Evolutionary conservation across 208 protist species (phyloP).

Genomic region (Phytomonas francai): DNA sequence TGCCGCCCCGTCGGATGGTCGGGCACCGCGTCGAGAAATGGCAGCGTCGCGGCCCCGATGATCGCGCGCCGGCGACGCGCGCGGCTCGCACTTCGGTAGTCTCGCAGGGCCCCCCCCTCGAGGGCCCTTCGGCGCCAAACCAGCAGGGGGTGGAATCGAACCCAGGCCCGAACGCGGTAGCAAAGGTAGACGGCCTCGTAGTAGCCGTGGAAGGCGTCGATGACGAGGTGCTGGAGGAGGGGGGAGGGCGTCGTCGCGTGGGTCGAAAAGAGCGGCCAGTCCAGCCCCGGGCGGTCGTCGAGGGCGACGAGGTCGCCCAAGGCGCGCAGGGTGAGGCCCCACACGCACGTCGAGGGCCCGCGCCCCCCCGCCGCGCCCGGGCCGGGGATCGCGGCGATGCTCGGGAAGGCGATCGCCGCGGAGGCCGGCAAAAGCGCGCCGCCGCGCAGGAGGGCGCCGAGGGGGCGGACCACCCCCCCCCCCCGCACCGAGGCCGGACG

Average conservation of each 20-base stretch:
- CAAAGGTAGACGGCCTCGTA: conserved; percentile 40
- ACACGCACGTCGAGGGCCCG: conserved; percentile 38
- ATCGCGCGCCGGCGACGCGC: conserved; percentile 23
- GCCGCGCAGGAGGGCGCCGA: conserved; percentile 31
- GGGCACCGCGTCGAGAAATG: conserved; percentile 54
- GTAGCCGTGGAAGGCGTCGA: conserved; percentile 63
- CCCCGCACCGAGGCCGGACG: conserved; percentile 16
- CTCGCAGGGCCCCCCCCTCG: neutral
- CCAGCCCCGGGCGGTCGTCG: conserved; percentile 28
- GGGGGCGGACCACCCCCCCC: conserved; percentile 35
- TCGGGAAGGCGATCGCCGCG: neutral
- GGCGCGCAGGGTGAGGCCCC: conserved; percentile 57
- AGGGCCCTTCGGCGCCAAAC: neutral
- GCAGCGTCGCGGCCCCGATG: conserved; percentile 26
- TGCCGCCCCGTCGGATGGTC: conserved; percentile 24
- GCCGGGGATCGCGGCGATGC: neutral
- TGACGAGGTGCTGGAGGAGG: conserved; percentile 27
- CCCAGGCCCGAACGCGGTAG: conserved; percentile 25
- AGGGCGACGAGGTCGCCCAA: conserved; percentile 52
- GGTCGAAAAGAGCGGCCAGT: conserved; percentile 60
- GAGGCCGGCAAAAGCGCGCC: neutral
- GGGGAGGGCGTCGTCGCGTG: conserved; percentile 20
- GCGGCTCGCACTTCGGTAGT: neutral
- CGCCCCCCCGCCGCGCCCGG: no score
- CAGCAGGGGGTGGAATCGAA: conserved; percentile 1